Evolutionary conservation across 1,139 yeast species (phyloP).

Genomic region (Suhomyces chickasaworum): DNA sequence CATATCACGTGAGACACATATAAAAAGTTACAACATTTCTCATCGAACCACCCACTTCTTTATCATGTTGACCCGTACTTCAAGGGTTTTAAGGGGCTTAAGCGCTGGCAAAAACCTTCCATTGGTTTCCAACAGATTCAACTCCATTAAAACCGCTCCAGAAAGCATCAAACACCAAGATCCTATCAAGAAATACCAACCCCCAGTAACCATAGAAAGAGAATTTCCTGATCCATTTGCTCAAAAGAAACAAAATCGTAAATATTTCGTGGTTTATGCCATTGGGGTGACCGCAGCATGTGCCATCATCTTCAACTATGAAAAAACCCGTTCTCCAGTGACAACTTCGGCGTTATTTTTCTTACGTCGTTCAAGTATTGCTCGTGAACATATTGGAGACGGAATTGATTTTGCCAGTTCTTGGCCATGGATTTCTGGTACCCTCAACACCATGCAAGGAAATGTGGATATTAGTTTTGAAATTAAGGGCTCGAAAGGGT

Average conservation of each 20-base stretch:
- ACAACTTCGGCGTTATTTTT: slow-evolving; percentile 86
- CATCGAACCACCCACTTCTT: not conserved
- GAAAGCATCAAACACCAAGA: not conserved
- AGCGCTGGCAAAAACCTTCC: not conserved
- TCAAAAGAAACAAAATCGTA: slow-evolving; percentile 51
- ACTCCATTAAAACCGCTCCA: not conserved
- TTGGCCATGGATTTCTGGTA: slow-evolving; percentile 90
- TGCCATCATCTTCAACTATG: slow-evolving; percentile 82
- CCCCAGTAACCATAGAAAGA: slow-evolving; percentile 59
- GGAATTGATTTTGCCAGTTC: slow-evolving; percentile 69
- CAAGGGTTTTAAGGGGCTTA: not conserved
- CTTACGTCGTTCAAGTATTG: slow-evolving; percentile 72
- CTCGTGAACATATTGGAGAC: slow-evolving; percentile 68
- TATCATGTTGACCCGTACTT: slow-evolving; percentile 7
- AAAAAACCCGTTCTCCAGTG: slow-evolving; percentile 84
- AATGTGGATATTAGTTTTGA: slow-evolving; percentile 70
- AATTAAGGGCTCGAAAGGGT: slow-evolving; percentile 62
- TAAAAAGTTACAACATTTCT: not conserved
- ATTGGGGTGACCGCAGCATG: slow-evolving; percentile 66
- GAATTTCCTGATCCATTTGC: slow-evolving; percentile 77
- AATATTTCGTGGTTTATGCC: slow-evolving; percentile 61
- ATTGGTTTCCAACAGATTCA: not conserved
- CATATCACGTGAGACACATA: not conserved
- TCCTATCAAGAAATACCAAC: slow-evolving; percentile 8
- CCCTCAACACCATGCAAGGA: slow-evolving; percentile 81